Base-by-base conservation (phyloP, 2,329 filamentous ascomycete species). In the Penicillium sclerotigenum region DNA sequence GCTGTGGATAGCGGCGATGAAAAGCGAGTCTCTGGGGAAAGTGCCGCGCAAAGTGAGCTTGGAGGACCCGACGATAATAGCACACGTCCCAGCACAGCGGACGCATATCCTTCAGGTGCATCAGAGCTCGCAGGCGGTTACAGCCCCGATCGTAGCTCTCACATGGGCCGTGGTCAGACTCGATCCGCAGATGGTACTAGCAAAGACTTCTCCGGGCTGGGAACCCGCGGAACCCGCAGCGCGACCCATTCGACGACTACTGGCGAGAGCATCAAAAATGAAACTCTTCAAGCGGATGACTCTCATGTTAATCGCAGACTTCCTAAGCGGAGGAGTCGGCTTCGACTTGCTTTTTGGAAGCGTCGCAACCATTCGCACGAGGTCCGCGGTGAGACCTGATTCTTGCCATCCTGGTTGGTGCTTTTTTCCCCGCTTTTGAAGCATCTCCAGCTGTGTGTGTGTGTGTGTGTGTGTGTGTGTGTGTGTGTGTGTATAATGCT, bases 331-430 rank as follows among this genome's bases (percentile, higher is more conserved):
- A 66, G 70, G 45, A 76, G 74, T 53, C 71, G 74, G 14, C 65
- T 76, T 41, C 71, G 74, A 37, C 64, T 76, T 52, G 74, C 74
- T 31, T 76, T 76, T 45, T 76, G 74, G 74, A 73, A 71, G 51
- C 72, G 73, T 43, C 70, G 69, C 51, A 62, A 63, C 50, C 63
- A 70, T 48, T 66, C 69, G 26, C 65, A 67, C 18, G 70, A 72
- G 50, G 60, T 72, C 37, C 66, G 66, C 26, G 69, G 70, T 34
- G 71, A 71, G 52, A 68, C 64, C n/a, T 72, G 64, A 71, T 51
- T 47, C 13, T 42, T 28, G 45, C 52, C 50, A 20, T 51, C 18
- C 47, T 54, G 45, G 48, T 45, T 38, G 59, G 49, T 50, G 59
- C 31, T 47, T 58, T 52, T 43, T 47, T 58, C 51, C 41, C 4